Evolutionary conservation across 140 eudicot genomes (phyloP).

Genomic region (Erigeron philadelphicus): DNA sequence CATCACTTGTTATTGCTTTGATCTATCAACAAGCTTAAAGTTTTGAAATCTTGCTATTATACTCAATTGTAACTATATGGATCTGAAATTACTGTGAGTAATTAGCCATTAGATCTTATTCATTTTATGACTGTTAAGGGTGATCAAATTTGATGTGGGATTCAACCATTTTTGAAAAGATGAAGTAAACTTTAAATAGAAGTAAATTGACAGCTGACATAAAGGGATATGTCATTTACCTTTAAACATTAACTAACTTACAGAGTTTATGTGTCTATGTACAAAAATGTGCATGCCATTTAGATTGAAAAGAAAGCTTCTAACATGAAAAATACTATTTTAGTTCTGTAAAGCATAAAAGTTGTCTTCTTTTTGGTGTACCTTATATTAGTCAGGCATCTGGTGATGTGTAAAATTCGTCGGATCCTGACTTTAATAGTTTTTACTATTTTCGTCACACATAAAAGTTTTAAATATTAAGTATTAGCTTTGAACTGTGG

Average conservation of each 20-base stretch:
- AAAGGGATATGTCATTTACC: neutral
- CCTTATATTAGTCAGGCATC: neutral
- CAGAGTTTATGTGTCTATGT: neutral
- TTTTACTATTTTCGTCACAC: no score
- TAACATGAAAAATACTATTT: neutral
- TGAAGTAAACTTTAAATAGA: neutral
- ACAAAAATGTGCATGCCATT: neutral
- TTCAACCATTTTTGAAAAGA: neutral
- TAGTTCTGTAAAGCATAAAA: neutral
- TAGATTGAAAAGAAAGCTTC: neutral
- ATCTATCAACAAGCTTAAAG: no score
- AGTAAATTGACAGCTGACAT: constrained; percentile 9
- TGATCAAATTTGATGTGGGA: neutral
- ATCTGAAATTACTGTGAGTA: neutral
- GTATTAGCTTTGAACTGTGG: neutral
- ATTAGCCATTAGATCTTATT: constrained; percentile 8
- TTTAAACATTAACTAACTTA: neutral
- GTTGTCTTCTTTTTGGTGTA: neutral
- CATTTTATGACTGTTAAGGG: neutral
- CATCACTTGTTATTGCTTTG: no score
- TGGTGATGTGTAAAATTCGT: neutral
- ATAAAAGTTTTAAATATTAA: neutral
- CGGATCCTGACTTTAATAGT: neutral
- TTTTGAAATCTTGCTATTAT: neutral
- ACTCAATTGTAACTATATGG: constrained; percentile 12